Conservation (phyloP, 2,329 filamentous ascomycete genomes). For the Sporothrix variecibatus region DNA sequence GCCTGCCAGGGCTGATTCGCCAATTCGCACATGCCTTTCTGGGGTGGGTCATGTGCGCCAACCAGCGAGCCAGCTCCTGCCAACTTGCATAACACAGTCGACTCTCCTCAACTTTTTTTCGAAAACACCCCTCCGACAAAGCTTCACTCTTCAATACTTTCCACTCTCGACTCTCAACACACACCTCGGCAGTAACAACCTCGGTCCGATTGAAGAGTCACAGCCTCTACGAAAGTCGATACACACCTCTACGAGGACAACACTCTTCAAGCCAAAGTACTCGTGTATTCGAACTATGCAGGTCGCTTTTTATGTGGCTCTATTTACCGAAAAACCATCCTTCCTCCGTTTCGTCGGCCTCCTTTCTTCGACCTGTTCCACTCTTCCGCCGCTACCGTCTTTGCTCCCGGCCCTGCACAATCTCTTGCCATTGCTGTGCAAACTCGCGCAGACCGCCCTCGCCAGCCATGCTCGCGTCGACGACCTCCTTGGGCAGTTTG, state of each 20-base stretch:
- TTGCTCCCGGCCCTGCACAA: conserved; percentile 36
- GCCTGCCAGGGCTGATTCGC: conserved; percentile 24
- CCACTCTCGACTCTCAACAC: neutral
- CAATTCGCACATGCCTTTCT: conserved; percentile 27
- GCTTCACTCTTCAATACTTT: neutral
- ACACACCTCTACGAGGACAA: neutral
- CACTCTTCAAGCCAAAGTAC: neutral
- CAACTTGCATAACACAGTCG: neutral
- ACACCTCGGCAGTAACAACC: neutral
- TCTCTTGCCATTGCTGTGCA: conserved; percentile 70
- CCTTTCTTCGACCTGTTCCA: neutral
- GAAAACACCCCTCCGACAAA: neutral
- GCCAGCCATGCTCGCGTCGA: conserved; percentile 67
- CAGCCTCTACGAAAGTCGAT: neutral
- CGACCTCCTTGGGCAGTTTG: conserved; percentile 91
- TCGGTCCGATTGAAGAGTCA: neutral
- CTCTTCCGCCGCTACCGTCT: neutral
- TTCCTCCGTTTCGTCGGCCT: neutral
- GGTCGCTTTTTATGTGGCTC: neutral
- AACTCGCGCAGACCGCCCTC: conserved; percentile 81
- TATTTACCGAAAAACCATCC: neutral
- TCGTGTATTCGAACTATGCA: neutral
- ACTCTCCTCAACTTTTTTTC: neutral
- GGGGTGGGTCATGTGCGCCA: neutral
- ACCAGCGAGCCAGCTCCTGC: neutral